Evolutionary conservation across 2,329 filamentous ascomycete species (phyloP), one percentile per base, ranked within the genome.

Genomic region (Lasiodiplodia hormozganensis): DNA sequence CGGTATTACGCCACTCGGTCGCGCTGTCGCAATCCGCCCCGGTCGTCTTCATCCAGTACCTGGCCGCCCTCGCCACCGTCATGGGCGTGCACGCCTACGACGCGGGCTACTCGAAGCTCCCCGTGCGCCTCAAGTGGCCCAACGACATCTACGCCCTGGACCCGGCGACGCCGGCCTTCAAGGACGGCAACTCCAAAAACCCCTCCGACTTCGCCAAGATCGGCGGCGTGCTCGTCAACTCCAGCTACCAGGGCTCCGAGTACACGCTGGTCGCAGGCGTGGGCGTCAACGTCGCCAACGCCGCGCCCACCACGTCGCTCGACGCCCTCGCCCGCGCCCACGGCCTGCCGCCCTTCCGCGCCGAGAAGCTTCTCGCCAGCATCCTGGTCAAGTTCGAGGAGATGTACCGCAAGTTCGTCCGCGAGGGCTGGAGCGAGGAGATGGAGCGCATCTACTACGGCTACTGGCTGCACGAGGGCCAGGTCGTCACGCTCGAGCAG

Each of bases 81-180:
- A 88, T 92, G 70, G 95, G 93, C 0, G 90, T 98, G 70, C 90
- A 92, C 71, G 86, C 85, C 31, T 98, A 98, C 76, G 93, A 90
- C 60, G 80, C 81, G 2, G 92, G 90, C 8, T 98, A 96, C 78
- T 85, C 88, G 6, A 84, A 88, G 0, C 79, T 98, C 4, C 92
- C 92, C 0, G 86, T 99, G 51, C 94, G 92, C 77, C 82, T 99
- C 38, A 99, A 99, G 79, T 99, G 96, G 96, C 96, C 96, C 12
- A 99, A 99, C 75, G 96, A 99, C 76, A 92, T 99, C 67, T 83
- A 83, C 73, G 80, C 79, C 2, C 73, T 79, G 14, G 76, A 78
- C 58, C 79, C 79, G 0, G 57, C 67, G 1, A 11, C 57, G 0
- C 3, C 16, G 2, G 18, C 52, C 34, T 49, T 38, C 31, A 25